A percentile compares a stretch with the other conserved stretches of the same genome.
These are phyloP conservation scores for Cavenderia fasciculata DNA, from an alignment of 78 protist species.

Conservation along the genomic window DNA sequence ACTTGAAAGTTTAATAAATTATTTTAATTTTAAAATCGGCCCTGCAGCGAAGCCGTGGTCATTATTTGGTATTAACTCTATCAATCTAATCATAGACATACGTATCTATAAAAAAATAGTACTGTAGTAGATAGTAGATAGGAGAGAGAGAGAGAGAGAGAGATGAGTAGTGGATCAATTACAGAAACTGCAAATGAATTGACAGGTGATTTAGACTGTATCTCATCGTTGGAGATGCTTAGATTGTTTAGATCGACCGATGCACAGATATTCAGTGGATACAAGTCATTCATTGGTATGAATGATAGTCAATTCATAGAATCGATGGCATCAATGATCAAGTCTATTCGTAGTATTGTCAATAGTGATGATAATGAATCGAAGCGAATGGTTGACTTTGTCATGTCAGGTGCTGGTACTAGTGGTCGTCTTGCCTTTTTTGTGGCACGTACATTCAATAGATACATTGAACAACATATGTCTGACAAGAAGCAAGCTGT, in stretches of 20 bases:
- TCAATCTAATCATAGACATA: no score
- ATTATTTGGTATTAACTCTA: no score
- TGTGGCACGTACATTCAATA: conserved; percentile 30
- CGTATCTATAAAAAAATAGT: no score
- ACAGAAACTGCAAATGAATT: conserved; percentile 60
- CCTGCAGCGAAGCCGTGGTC: no score
- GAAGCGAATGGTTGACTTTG: background rate
- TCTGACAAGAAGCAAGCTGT: background rate
- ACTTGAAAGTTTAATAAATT: no score
- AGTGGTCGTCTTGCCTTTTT: conserved; percentile 89
- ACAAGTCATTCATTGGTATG: conserved; percentile 4
- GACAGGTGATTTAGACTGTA: conserved; percentile 38
- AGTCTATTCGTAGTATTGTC: background rate
- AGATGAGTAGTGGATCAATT: no score
- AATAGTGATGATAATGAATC: background rate
- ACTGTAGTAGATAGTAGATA: no score
- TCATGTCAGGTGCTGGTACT: conserved; percentile 78
- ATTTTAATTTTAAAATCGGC: no score
- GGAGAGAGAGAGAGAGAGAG: no score
- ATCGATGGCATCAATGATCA: background rate
- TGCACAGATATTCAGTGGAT: conserved; percentile 72
- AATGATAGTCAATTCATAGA: conserved; percentile 15
- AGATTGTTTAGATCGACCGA: conserved; percentile 67
- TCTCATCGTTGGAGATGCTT: conserved; percentile 15
- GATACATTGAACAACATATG: background rate